Base-by-base conservation (phyloP, 2,329 filamentous ascomycete genomes). In the Aspergillus sp. region DNA sequence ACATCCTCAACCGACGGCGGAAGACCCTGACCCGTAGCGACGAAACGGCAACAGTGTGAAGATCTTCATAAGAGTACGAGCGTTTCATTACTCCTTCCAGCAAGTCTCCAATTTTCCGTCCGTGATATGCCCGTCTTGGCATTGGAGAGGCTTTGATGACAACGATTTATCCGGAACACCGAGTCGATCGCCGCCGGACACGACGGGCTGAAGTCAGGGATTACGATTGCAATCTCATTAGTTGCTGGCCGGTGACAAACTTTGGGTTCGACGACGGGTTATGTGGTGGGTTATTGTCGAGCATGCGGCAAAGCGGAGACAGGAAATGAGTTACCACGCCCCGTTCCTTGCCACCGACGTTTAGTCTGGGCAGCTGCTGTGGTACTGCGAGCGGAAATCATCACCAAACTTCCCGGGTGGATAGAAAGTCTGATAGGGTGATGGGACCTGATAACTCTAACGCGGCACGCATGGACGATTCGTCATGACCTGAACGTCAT, bases 41-140 rank as follows among this genome's bases (percentile, higher is more conserved):
- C 42, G 34, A 38, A 48, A 53, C 29, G 29, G 45, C 31, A 49
- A 10, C n/a, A 17, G 31, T 19, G 36, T 23, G 50, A 49, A 50
- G 55, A 57, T 57, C 55, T 11, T 55, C 47, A 50, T 55, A 19
- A 43, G 32, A 23, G 41, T 23, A n/a, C 19, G 52, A 45, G 31
- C 29, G 49, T 38, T 38, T 55, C 42, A 13, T 47, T 56, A 40
- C 45, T 48, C 46, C 21, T 21, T 47, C 45, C 25, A 52, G 20
- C 21, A 44, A 11, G 17, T 25, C 14, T 21, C 17, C n/a, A 45
- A 25, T 19, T 16, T 49, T 21, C 16, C 36, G 21, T 45, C 29
- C 19, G 17, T 45, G 38, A 47, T 50, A 53, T 45, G 44, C 40
- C 50, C 23, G 47, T 45, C 48, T 57, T 51, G 40, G 48, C 52